Conservation (phyloP, 352 stramenopile genomes). For the Aphanomyces astaci region DNA sequence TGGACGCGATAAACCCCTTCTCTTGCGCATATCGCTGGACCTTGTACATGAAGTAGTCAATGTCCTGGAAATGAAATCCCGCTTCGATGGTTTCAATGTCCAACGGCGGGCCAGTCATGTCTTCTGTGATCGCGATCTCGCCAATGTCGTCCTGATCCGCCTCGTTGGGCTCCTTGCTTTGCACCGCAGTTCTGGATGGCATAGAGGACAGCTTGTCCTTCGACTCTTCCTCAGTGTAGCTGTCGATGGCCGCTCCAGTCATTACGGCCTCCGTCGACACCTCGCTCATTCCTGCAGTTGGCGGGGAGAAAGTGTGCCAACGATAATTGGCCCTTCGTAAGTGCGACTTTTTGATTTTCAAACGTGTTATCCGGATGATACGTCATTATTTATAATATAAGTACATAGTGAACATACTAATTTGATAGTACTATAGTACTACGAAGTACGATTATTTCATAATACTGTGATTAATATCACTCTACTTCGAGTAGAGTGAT, state of each 20-base stretch:
- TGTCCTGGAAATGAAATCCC: neutral
- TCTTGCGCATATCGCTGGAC: neutral
- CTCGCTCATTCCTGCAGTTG: neutral
- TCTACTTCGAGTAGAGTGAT: no score
- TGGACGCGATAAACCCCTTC: neutral
- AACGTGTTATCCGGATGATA: no score
- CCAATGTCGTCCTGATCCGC: neutral
- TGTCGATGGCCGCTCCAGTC: neutral
- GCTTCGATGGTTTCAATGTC: neutral
- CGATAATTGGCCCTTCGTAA: no score
- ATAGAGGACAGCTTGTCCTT: neutral
- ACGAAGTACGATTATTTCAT: no score
- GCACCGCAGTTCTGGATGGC: neutral
- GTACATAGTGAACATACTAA: neutral
- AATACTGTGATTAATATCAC: no score
- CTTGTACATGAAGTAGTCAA: conserved; percentile 4
- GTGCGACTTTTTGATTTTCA: no score
- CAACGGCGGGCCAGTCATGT: neutral
- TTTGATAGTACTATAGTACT: neutral
- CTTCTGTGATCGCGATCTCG: conserved; percentile 1
- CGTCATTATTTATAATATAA: neutral
- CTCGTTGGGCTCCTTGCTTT: neutral
- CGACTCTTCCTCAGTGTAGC: neutral
- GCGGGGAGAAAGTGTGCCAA: neutral
- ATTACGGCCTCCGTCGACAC: neutral